Evolutionary conservation across 805 yeast species (phyloP).

Genomic region (Pichia californica): DNA sequence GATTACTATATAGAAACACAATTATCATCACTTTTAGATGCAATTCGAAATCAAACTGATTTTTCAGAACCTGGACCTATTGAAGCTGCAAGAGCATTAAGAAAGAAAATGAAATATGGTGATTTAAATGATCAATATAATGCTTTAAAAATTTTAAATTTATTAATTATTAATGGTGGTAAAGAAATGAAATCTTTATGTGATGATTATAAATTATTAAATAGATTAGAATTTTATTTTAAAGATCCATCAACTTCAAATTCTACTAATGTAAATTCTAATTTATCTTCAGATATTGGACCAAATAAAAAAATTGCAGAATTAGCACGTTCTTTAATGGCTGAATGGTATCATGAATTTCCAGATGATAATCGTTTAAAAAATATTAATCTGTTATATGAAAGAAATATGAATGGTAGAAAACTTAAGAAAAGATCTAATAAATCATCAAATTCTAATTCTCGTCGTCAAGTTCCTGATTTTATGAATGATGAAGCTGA

Average conservation of each 20-base stretch:
- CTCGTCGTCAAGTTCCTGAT: slow-evolving; percentile 25
- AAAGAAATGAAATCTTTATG: slow-evolving; percentile 42
- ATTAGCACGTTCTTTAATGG: slow-evolving; percentile 43
- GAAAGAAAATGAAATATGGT: slow-evolving; percentile 91
- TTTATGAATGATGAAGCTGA: slow-evolving; percentile 52
- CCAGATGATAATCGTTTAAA: slow-evolving; percentile 41
- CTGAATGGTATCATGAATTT: slow-evolving; percentile 63
- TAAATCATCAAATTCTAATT: slow-evolving; percentile 6
- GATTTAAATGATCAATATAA: slow-evolving; percentile 52
- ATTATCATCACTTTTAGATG: slow-evolving; percentile 52
- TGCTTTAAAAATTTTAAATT: slow-evolving; percentile 53
- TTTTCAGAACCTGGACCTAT: slow-evolving; percentile 35
- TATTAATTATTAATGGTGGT: slow-evolving; percentile 52
- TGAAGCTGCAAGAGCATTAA: slow-evolving; percentile 87
- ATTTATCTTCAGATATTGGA: neutral
- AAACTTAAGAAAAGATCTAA: neutral
- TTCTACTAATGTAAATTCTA: too few relatives aligned
- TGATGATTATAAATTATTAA: slow-evolving; percentile 61
- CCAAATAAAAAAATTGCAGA: slow-evolving; percentile 4
- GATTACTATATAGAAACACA: slow-evolving; percentile 36
- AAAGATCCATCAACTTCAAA: slow-evolving; percentile 23
- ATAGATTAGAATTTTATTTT: slow-evolving; percentile 48
- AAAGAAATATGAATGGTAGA: slow-evolving; percentile 12
- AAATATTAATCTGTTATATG: slow-evolving; percentile 42
- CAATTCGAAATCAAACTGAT: slow-evolving; percentile 34